Evolutionary conservation across 371 early-diverging fungal species (phyloP).

Genomic region (Syncephalastrum contaminatum): DNA sequence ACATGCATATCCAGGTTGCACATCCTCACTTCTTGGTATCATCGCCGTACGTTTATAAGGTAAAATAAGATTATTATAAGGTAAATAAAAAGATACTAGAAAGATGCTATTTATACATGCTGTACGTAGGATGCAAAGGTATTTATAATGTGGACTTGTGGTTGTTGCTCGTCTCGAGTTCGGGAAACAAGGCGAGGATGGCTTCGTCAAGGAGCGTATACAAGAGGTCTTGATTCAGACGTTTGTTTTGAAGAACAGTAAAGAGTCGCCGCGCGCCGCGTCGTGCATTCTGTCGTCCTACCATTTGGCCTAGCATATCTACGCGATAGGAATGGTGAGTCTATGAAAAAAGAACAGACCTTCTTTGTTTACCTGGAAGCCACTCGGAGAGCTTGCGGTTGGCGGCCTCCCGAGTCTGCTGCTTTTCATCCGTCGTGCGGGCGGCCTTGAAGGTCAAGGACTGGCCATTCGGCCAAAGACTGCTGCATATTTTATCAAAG

Average conservation of each 20-base stretch:
- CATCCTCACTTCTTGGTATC: too few relatives aligned
- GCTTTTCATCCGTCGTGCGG: constrained; percentile 56
- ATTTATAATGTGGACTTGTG: too few relatives aligned
- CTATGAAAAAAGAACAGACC: too few relatives aligned
- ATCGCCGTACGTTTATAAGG: too few relatives aligned
- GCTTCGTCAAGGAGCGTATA: constrained; percentile 77
- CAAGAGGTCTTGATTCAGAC: constrained; percentile 76
- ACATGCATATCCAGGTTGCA: too few relatives aligned
- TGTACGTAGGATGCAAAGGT: too few relatives aligned
- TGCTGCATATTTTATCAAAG: constrained; percentile 33
- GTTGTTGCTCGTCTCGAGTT: constrained; percentile 16
- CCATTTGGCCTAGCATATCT: constrained; percentile 75
- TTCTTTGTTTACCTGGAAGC: constrained; percentile 51
- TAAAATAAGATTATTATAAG: too few relatives aligned
- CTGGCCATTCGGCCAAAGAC: constrained; percentile 58
- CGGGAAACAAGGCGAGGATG: constrained; percentile 71
- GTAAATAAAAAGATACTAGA: too few relatives aligned
- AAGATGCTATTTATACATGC: too few relatives aligned
- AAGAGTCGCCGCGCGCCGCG: constrained; percentile 75
- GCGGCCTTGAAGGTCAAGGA: constrained; percentile 28
- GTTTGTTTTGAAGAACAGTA: constrained; percentile 71
- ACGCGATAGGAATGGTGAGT: constrained; percentile 6
- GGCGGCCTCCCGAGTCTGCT: constrained; percentile 60
- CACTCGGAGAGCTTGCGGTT: constrained; percentile 63
- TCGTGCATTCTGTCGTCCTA: constrained; percentile 81